Evolutionary conservation across 2,329 filamentous ascomycete genomes (phyloP), one percentile per base, ranked within the genome.

Genomic region (Stemphylium vesicarium): DNA sequence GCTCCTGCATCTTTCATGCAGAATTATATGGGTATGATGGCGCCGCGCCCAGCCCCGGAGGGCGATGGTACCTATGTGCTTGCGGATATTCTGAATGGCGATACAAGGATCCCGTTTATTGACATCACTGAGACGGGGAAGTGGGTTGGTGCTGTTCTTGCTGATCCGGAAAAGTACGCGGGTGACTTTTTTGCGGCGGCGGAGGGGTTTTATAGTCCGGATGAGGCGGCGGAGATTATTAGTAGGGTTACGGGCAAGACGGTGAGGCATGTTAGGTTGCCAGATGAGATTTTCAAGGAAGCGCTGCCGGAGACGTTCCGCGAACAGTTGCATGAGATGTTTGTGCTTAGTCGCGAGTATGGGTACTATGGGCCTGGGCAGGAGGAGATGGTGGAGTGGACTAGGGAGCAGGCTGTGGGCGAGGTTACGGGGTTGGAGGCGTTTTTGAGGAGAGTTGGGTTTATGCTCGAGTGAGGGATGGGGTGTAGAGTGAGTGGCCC

Each of bases 1-100:
- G 70, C 80, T n/a, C 80, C 83, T 0, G 84, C 77, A 0, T 76
- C 76, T 45, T 88, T 85, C 63, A 85, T 85, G 82, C 69, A 79
- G 62, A 85, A 85, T 65, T 50, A 52, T 6, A n/a, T 10, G 9
- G 48, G 38, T 11, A 29, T 38, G 15, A 63, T 63, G 59, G 47
- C 26, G 6, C 70, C 70, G 2, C 39, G 50, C 2, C 65, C 63
- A 0, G 52, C 45, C 1, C 56, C 42, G 0, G 45, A 38, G 0
- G 46, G 53, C 16, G 71, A 75, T 37, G 75, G 73, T 0, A 61
- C 59, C 2, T 75, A 65, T 41, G 59, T 64, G 11, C 10, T 75
- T 0, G 47, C 50, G 0, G 63, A 64, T 32, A 45, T 68, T 1
- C 16, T 46, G 7, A 32, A 37, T 2, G 38, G 50, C 0, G 37